Evolutionary conservation across 441 rosid species (phyloP).

Genomic region (Corymbia citriodora): DNA sequence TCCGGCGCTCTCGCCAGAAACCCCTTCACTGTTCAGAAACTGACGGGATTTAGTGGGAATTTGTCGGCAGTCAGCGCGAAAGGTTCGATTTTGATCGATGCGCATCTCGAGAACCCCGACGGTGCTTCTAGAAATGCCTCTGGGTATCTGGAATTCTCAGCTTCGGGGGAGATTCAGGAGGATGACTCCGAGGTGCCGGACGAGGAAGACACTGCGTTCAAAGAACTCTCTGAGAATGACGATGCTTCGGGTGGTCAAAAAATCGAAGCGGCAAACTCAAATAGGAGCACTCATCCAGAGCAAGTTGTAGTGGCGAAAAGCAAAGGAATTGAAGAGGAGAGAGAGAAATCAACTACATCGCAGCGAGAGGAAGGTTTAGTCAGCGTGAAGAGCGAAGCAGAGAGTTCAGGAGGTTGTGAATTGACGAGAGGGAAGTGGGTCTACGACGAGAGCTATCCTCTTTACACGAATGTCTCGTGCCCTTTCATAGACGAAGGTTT

Average conservation of each 20-base stretch:
- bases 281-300: conserved; percentile 1
- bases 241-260: conserved; percentile 9
- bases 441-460: conserved; percentile 54
- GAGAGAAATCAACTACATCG: background rate
- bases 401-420: conserved; percentile 39
- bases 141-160: conserved; percentile 27
- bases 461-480: conserved; percentile 63
- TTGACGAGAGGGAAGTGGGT: conserved; percentile 76
- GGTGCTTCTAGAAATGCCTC: conserved; percentile 48
- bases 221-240: conserved; percentile 3
- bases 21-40: conserved; percentile 16
- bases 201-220: conserved; percentile 8
- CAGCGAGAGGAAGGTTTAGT: background rate
- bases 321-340: conserved; percentile 17
- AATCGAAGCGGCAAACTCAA: conserved; percentile 12
- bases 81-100: conserved; percentile 23
- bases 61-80: conserved; percentile 14
- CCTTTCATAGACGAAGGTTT: conserved; percentile 92
- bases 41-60: conserved; percentile 13
- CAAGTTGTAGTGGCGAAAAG: conserved; percentile 17
- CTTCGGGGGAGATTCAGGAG: conserved; percentile 8
- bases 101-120: conserved; percentile 16
- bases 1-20: conserved; percentile 7
- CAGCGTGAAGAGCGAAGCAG: conserved; percentile 16
- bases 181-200: conserved; percentile 19